These are phyloP conservation scores for Cucumis hystrix DNA, from an alignment of 306 rosid species.

Conservation along the genomic window DNA sequence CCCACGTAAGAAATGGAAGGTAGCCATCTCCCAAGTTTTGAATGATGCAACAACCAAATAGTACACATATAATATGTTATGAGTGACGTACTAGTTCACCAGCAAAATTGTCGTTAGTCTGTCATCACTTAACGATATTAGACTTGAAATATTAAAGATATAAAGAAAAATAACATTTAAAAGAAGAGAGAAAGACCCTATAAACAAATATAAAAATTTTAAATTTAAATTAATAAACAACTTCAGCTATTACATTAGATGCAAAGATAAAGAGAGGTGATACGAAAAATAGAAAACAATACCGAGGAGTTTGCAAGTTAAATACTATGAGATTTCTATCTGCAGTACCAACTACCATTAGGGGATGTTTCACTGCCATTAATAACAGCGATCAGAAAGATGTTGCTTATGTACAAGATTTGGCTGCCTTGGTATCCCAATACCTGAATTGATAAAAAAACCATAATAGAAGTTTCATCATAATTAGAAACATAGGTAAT, in stretches of 20 bases:
- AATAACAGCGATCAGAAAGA: slow-evolving; percentile 69
- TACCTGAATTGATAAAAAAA: slow-evolving; percentile 25
- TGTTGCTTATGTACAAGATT: slow-evolving; percentile 75
- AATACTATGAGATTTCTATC: slow-evolving; percentile 69
- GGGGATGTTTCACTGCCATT: slow-evolving; percentile 49
- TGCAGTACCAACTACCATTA: slow-evolving; percentile 84
- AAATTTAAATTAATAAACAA: not conserved
- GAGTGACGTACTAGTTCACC: slow-evolving; percentile 72
- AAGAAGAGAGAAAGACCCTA: not conserved
- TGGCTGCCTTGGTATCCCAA: slow-evolving; percentile 75
- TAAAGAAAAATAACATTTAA: not conserved
- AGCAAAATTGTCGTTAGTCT: slow-evolving; percentile 59
- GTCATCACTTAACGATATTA: slow-evolving; percentile 18
- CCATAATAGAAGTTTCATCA: not conserved
- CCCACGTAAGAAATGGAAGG: not conserved
- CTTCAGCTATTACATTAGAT: not conserved
- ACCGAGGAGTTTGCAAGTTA: slow-evolving; percentile 80
- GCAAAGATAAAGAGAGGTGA: not conserved
- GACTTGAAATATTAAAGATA: not conserved
- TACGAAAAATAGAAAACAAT: not conserved
- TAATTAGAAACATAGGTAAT: not conserved
- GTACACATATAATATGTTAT: not conserved
- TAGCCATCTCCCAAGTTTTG: not conserved
- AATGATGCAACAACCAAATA: not conserved
- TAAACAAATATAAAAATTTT: not conserved